Evolutionary conservation across 164 flowering plant species (phyloP).

Genomic region (Houttuynia cordata): DNA sequence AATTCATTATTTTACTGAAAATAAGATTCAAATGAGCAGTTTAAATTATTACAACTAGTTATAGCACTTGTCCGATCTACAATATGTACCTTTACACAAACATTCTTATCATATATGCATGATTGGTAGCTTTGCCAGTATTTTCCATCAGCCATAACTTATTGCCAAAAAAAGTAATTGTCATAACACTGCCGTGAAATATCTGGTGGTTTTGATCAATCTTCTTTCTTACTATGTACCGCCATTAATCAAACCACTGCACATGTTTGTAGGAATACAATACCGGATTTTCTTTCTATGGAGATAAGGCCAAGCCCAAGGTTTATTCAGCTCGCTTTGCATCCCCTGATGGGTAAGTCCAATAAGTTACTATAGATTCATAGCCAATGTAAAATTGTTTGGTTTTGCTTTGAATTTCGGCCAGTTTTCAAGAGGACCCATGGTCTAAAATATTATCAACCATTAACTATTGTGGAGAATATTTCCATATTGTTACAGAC

Average conservation of each 20-base stretch:
- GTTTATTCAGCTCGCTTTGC: constrained; percentile 90
- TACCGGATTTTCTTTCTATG: constrained; percentile 81
- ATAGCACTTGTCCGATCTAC: neutral
- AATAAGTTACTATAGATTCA: too few species aligned
- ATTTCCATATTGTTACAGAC: too few species aligned
- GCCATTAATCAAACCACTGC: neutral
- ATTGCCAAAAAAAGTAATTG: too few species aligned
- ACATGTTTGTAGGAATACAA: constrained; percentile 45
- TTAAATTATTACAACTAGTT: too few species aligned
- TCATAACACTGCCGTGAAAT: neutral
- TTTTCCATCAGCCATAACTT: too few species aligned
- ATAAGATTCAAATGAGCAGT: neutral
- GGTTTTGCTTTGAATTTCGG: too few species aligned
- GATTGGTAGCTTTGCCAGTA: too few species aligned
- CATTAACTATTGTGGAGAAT: too few species aligned
- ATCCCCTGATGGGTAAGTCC: constrained; percentile 75
- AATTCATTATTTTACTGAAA: neutral
- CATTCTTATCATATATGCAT: too few species aligned
- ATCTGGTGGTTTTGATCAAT: neutral
- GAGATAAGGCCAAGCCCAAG: constrained; percentile 87
- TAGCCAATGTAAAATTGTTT: too few species aligned
- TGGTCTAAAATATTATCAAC: too few species aligned
- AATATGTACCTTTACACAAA: neutral
- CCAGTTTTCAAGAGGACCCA: too few species aligned
- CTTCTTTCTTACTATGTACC: neutral